Base-by-base conservation (phyloP, 1,284 basidiomycete genomes). In the Trametes pubescens region DNA sequence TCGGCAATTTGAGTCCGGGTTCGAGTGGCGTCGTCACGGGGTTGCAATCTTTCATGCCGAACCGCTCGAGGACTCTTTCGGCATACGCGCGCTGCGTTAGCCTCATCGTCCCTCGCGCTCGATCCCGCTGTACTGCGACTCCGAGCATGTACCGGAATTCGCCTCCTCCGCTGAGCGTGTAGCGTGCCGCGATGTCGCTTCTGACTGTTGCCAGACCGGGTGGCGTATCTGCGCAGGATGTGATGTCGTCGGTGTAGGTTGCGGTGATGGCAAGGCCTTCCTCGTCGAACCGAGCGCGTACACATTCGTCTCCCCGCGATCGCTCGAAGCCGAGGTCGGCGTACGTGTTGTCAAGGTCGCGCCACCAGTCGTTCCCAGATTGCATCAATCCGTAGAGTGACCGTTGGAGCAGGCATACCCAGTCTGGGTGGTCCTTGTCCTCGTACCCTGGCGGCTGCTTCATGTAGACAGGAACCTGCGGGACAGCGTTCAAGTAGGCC, bases 391-490 rank as follows among this genome's bases (percentile, higher is more conserved):
- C 73, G 57, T 76, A 75, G 4, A 77, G 65, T 0, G 69, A 63
- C 38, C 67, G 66, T 18, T 26, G 24, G 4, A 77, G 65, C 1
- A 29, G 54, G 13, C 44, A 63, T 8, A 73, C 72, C n/a, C n/a
- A 46, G 44, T 46, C 44, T 5, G 44, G 44, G 5, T 51, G 51
- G 1, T 22, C 44, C 4, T 69, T 65, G 26, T 79, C 71, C 1
- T 74, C 52, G 49, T 67, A 81, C 0, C 74, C 76, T 0, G 73
- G 57, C 0, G 75, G 78, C 44, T 80, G 77, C 0, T 55, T 21
- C 79, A 82, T 81, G 51, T 78, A 81, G 9, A 82, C 73, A 14
- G 77, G 72, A 48, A 83, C 78, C 7, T 79, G 69, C 0, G 82
- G 72, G 0, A 66, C 62, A 0, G 71, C 72, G 61, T 81, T 78